Evolutionary conservation across 2,329 filamentous ascomycete genomes (phyloP), one percentile per base, ranked within the genome.

Genomic region (Alternaria tenuissima): DNA sequence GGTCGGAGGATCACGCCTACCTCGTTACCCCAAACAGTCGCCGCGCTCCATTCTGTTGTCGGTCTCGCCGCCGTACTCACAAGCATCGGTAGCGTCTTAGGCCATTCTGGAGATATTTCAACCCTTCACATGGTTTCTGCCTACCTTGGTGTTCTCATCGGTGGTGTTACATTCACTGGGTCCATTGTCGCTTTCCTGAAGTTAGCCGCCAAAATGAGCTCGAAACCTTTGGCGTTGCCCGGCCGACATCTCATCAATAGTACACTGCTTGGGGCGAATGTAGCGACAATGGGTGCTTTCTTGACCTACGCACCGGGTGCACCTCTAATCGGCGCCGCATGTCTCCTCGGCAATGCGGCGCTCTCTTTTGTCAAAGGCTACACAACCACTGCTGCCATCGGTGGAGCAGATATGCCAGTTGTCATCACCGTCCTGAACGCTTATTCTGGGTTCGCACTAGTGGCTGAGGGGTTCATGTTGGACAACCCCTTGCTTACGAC

Each of bases 381-480:
- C 73, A 96, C 93, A 0, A 96, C 93, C 0, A 96, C 93, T 0
- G 86, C 93, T 2, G 92, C 92, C 0, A 96, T 97, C 71, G 93
- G 93, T 22, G 93, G 93, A n/a, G 93, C 93, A 12, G 93, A 97
- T 73, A 96, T 96, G 93, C 93, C 90, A 14, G 92, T 96, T 5
- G 92, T 95, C 32, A 96, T 96, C 64, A 96, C 92, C 0, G 93
- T 96, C 1, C 80, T 97, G 20, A 97, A 96, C 69, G 93, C 93
- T 0, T 96, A 96, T 76, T 94, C 91, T 48, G 93, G 93, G 12
- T 97, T 96, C 59, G 93, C 93, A 0, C 84, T 97, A 3, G 92
- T 97, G 0, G 93, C 93, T 0, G 93, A 97, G 78, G 93, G 93
- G 0, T 90, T 96, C 76, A 97, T 97, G 93, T 83, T 97, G 14